A percentile compares a stretch with the other conserved stretches of the same genome.
phyloP scores from a whole-genome alignment of 495 filamentous ascomycete species.

The Podospora anserina region DNA sequence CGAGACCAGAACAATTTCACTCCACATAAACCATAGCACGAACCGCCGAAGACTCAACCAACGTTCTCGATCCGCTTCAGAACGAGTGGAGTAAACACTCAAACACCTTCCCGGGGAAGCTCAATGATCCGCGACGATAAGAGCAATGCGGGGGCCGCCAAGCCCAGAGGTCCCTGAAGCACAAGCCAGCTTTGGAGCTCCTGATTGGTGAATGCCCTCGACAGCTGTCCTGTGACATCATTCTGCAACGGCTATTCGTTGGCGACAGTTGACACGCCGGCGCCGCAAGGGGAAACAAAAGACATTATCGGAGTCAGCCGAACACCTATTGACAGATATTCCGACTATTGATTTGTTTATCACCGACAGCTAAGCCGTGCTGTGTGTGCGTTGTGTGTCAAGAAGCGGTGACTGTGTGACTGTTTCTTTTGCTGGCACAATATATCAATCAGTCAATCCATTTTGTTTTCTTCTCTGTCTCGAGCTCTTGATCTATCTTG shows the following conservation, averaged over 20 bases:
- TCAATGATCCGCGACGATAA: neutral
- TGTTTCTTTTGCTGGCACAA: slow-evolving; percentile 3
- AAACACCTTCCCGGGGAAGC: neutral
- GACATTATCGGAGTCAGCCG: slow-evolving; percentile 6
- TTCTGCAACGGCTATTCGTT: slow-evolving; percentile 18
- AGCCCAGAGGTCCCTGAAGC: neutral
- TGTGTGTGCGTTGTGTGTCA: neutral
- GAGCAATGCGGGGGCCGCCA: neutral
- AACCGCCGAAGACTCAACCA: neutral
- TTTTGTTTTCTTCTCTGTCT: neutral
- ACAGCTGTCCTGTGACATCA: slow-evolving; percentile 32
- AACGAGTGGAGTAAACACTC: neutral
- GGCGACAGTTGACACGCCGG: slow-evolving; percentile 11
- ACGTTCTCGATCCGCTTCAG: neutral
- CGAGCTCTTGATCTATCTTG: neutral
- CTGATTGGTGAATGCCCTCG: slow-evolving; percentile 10
- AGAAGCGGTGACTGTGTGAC: slow-evolving; percentile 20
- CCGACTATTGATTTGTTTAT: neutral
- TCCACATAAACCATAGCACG: neutral
- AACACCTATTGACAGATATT: slow-evolving; percentile 4
- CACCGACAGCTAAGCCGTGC: neutral
- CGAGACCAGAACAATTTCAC: too few relatives aligned
- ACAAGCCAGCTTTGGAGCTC: neutral
- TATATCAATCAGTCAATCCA: neutral
- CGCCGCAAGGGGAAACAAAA: neutral